A percentile compares a stretch with the other conserved stretches of the same genome.
These are phyloP conservation scores for Lachnellula cervina DNA, from an alignment of 2,329 filamentous ascomycete species.

Conservation along the genomic window DNA sequence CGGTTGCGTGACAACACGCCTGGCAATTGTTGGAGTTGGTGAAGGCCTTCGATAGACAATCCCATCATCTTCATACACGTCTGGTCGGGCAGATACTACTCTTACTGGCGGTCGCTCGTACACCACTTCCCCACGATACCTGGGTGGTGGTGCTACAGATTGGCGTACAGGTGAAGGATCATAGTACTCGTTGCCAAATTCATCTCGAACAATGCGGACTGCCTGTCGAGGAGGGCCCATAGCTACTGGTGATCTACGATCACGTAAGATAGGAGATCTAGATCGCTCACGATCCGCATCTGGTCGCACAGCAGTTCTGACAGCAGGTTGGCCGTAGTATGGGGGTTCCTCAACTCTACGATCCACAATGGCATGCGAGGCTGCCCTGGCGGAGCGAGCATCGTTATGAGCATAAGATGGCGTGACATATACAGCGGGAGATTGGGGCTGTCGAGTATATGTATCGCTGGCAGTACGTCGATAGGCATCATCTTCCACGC, in stretches of 20 bases:
- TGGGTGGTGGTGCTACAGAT: constrained; percentile 47
- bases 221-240: constrained; percentile 46
- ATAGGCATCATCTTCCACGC: constrained; percentile 26
- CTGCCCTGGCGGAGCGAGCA: constrained; percentile 21
- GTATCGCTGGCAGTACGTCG: constrained; percentile 18
- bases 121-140: constrained; percentile 49
- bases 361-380: constrained; percentile 25
- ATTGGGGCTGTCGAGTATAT: constrained; percentile 23
- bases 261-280: constrained; percentile 42
- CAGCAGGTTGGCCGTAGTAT: constrained; percentile 42
- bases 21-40: constrained; percentile 44
- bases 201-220: constrained; percentile 72
- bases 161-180: constrained; percentile 50
- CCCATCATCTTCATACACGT: constrained; percentile 28
- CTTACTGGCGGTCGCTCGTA: constrained; percentile 54
- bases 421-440: constrained; percentile 24
- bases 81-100: constrained; percentile 24
- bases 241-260: constrained; percentile 40
- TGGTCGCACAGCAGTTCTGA: constrained; percentile 45
- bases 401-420: constrained; percentile 23
- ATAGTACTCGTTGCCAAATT: constrained; percentile 76
- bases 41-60: constrained; percentile 45
- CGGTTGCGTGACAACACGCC: constrained; percentile 58
- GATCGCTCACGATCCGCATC: constrained; percentile 45
- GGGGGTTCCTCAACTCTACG: constrained; percentile 31